phyloP scores from a whole-genome alignment of 768 basidiomycete genomes.

The Lactifluus hygrophoroides region DNA sequence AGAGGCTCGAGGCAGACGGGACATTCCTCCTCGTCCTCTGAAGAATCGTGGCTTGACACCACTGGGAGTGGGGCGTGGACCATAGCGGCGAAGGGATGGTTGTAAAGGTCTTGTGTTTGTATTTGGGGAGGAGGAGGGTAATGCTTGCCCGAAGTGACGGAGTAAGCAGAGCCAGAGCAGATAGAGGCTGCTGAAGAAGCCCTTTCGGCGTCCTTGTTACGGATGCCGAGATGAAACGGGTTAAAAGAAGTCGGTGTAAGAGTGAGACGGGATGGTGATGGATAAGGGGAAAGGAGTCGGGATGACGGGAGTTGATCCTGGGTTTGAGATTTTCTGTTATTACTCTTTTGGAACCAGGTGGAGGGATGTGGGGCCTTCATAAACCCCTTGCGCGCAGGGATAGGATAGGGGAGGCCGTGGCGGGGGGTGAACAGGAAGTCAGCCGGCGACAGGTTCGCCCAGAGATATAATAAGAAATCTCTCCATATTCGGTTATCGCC shows the following conservation, averaged over 20 bases:
- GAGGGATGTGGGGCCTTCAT: conserved; percentile 20
- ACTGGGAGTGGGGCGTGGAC: conserved; percentile 61
- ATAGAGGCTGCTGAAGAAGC: conserved; percentile 6
- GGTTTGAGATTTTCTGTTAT: conserved; percentile 6
- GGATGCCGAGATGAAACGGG: conserved; percentile 1
- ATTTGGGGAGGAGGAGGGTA: too few species aligned
- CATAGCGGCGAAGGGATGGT: conserved; percentile 53
- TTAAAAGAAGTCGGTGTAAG: neutral
- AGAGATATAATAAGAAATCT: neutral
- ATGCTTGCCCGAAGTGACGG: conserved; percentile 20
- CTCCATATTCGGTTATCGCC: neutral
- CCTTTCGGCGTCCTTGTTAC: neutral
- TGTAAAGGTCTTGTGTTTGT: conserved; percentile 15
- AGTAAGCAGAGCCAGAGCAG: conserved; percentile 3
- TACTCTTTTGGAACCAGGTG: conserved; percentile 19
- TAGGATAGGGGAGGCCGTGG: neutral
- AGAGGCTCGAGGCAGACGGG: conserved; percentile 96
- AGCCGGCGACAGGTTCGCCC: neutral
- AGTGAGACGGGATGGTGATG: neutral
- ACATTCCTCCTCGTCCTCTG: conserved; percentile 82
- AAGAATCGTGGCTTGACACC: conserved; percentile 52
- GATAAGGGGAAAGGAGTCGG: neutral
- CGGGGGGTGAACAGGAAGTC: neutral
- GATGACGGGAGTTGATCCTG: neutral
- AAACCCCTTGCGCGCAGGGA: neutral